Conservation (phyloP, 768 basidiomycete genomes). For the Boletellus emodensis region DNA sequence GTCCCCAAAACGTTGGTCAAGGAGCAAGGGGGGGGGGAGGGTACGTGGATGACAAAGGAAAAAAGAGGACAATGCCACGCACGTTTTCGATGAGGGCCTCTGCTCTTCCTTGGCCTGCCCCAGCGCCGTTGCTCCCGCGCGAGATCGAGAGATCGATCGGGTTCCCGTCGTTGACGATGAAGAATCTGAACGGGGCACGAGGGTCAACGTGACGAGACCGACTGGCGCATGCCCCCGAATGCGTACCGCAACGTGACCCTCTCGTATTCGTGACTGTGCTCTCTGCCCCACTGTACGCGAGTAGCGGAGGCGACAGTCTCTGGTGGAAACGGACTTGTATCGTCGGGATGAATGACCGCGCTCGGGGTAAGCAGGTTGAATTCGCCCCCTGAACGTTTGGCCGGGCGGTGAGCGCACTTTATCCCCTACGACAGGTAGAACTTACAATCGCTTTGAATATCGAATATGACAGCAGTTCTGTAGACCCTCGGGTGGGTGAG, state of each 20-base stretch:
- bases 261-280: not conserved
- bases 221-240: not conserved
- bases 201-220: not conserved
- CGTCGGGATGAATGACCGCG: not conserved
- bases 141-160: not conserved
- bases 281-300: not conserved
- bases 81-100: not conserved
- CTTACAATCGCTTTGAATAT: no score
- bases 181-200: not conserved
- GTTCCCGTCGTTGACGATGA: not conserved
- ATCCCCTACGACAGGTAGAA: no score
- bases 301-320: not conserved
- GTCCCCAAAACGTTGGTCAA: no score
- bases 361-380: not conserved
- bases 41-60: not conserved
- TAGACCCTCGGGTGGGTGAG: no score
- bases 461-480: no score
- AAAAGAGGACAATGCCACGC: not conserved
- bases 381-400: not conserved
- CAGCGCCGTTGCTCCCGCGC: not conserved
- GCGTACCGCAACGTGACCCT: not conserved
- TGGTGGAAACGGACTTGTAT: not conserved
- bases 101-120: not conserved
- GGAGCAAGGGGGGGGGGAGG: no score
- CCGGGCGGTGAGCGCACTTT: no score